These are phyloP conservation scores for Coelastrella sp. DNA, from an alignment of 139 green algal species.

Conservation along the genomic window DNA sequence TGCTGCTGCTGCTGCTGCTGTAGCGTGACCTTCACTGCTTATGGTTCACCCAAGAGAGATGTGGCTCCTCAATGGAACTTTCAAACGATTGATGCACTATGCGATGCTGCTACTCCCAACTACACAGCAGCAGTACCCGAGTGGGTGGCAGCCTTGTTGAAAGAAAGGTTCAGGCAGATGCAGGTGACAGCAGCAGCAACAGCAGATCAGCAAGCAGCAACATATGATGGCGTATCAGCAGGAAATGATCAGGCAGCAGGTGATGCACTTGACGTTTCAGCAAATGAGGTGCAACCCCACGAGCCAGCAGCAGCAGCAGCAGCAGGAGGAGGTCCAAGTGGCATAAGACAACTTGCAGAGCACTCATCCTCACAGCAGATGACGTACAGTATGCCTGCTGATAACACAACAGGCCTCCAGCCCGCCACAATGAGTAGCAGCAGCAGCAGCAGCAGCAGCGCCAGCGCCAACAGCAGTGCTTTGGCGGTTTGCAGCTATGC, in stretches of 20 bases:
- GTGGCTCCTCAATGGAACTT: not conserved
- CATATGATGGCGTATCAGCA: too few relatives aligned
- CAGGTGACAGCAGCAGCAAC: not conserved
- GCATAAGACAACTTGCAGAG: not conserved
- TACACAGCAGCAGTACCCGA: not conserved
- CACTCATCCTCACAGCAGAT: not conserved
- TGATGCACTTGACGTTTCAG: not conserved
- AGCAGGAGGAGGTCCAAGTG: not conserved
- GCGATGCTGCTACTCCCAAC: not conserved
- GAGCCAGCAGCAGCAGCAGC: too few relatives aligned
- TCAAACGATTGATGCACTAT: not conserved
- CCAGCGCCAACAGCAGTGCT: not conserved
- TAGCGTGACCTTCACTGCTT: too few relatives aligned
- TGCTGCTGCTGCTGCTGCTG: too few relatives aligned
- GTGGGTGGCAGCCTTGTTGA: not conserved
- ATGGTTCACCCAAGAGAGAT: not conserved
- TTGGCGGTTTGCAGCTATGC: not conserved
- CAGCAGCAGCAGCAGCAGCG: constrained; percentile 5
- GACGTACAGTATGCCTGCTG: not conserved
- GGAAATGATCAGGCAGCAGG: not conserved
- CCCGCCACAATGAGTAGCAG: not conserved
- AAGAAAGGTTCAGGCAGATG: not conserved
- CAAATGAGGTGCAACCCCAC: not conserved
- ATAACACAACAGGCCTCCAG: not conserved
- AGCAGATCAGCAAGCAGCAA: not conserved